Percentiles rank a stretch among this genome's conserved stretches.
Evolutionary conservation across 805 yeast genomes (phyloP).

Genomic region (Sugiyamaella marilandica): DNA sequence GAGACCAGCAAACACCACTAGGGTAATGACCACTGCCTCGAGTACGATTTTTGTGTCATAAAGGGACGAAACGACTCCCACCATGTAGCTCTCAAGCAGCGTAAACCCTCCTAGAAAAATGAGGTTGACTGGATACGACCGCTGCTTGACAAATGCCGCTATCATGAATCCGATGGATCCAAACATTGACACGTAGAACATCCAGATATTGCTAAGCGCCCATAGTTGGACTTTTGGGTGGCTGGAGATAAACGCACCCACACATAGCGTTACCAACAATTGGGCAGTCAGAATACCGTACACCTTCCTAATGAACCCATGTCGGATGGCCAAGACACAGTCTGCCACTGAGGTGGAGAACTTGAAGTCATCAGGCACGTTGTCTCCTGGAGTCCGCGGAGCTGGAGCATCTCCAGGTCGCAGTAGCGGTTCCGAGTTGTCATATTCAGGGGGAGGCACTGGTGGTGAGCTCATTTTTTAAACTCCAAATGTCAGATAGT

Average conservation of each 20-base stretch:
- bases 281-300: constrained; percentile 67
- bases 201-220: constrained; percentile 55
- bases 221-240: constrained; percentile 46
- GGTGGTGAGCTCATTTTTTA: constrained; percentile 1
- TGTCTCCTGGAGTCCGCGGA: constrained; percentile 18
- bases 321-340: constrained; percentile 71
- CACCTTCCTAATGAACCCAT: constrained; percentile 72
- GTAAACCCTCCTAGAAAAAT: constrained; percentile 63
- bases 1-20: constrained; percentile 68
- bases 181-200: constrained; percentile 49
- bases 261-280: constrained; percentile 53
- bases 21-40: constrained; percentile 66
- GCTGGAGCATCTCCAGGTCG: constrained; percentile 21
- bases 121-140: constrained; percentile 64
- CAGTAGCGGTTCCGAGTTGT: constrained; percentile 14
- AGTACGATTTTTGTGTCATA: constrained; percentile 60
- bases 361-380: constrained; percentile 64
- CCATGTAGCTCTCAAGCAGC: constrained; percentile 62
- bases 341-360: constrained; percentile 71
- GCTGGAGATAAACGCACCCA: constrained; percentile 48
- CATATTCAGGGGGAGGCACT: constrained; percentile 11
- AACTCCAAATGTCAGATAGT: not conserved
- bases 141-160: constrained; percentile 58
- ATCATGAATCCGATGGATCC: constrained; percentile 63
- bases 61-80: constrained; percentile 62